Evolutionary conservation across 371 early-diverging fungal species (phyloP).

Genomic region (Gilbertella persicaria): DNA sequence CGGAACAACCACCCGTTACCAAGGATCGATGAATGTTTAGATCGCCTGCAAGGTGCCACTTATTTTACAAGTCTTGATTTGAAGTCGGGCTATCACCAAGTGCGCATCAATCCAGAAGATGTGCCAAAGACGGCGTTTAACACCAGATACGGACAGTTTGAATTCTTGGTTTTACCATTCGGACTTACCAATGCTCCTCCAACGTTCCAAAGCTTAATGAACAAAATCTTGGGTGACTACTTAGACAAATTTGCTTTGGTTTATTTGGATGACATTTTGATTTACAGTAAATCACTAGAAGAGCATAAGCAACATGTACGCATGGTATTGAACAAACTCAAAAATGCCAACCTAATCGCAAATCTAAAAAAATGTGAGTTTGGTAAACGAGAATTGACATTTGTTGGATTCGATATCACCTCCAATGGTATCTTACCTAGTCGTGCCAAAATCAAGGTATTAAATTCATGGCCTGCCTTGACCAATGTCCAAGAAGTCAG

Average conservation of each 20-base stretch:
- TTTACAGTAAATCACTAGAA: conserved; percentile 45
- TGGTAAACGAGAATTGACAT: conserved; percentile 32
- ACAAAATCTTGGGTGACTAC: conserved; percentile 27
- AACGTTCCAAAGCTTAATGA: conserved; percentile 44
- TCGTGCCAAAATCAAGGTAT: conserved; percentile 27
- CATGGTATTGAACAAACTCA: conserved; percentile 34
- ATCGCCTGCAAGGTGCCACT: conserved; percentile 28
- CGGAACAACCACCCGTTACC: conserved; percentile 50
- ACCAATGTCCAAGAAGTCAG: conserved; percentile 37
- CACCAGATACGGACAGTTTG: conserved; percentile 38
- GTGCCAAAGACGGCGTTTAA: conserved; percentile 35
- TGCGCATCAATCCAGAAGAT: conserved; percentile 22
- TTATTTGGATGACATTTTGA: conserved; percentile 63
- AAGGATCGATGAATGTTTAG: conserved; percentile 45
- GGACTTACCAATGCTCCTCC: conserved; percentile 52
- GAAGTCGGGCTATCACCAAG: conserved; percentile 41
- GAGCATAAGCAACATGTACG: conserved; percentile 47
- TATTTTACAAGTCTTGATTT: conserved; percentile 57
- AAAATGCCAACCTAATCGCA: conserved; percentile 28
- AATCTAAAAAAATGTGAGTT: conserved; percentile 62
- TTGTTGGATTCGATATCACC: conserved; percentile 43
- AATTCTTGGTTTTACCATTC: conserved; percentile 51
- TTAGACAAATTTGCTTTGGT: conserved; percentile 39
- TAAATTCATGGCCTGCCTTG: conserved; percentile 41
- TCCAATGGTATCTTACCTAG: conserved; percentile 28